phyloP scores from a whole-genome alignment of 2,329 filamentous ascomycete species.

The Alternaria longipes region DNA sequence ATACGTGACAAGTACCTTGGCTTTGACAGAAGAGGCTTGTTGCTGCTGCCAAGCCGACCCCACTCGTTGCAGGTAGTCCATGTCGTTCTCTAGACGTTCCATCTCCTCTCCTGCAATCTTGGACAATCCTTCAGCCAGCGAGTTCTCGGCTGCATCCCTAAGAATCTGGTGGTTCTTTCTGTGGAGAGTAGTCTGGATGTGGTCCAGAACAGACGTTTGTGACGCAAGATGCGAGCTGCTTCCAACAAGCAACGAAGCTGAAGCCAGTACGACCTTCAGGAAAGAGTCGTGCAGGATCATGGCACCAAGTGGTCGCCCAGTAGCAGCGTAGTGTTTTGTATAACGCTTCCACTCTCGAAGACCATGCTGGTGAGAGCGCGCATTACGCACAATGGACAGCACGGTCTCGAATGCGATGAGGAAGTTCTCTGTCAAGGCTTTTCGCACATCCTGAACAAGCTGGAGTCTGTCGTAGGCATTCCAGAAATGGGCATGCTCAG shows the following conservation, averaged over 20 bases:
- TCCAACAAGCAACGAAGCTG: slow-evolving; percentile 76
- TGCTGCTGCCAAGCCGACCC: slow-evolving; percentile 87
- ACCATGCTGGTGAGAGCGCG: slow-evolving; percentile 69
- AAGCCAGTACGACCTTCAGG: slow-evolving; percentile 82
- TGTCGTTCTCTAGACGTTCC: slow-evolving; percentile 83
- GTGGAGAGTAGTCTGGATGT: slow-evolving; percentile 58
- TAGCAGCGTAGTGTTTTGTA: slow-evolving; percentile 80
- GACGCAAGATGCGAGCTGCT: slow-evolving; percentile 66
- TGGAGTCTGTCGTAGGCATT: slow-evolving; percentile 74
- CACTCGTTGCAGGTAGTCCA: slow-evolving; percentile 83
- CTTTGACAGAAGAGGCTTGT: slow-evolving; percentile 86
- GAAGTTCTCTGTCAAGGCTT: slow-evolving; percentile 83
- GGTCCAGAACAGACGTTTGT: slow-evolving; percentile 74
- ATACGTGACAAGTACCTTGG: slow-evolving; percentile 81
- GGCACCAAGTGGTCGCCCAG: slow-evolving; percentile 83
- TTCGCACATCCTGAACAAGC: slow-evolving; percentile 75
- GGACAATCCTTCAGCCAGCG: slow-evolving; percentile 66
- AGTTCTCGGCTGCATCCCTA: slow-evolving; percentile 38
- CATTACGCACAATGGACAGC: slow-evolving; percentile 88
- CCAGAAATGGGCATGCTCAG: slow-evolving; percentile 84
- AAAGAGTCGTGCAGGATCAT: slow-evolving; percentile 92
- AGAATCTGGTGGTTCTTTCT: slow-evolving; percentile 27
- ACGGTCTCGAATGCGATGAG: slow-evolving; percentile 87
- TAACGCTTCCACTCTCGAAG: slow-evolving; percentile 89
- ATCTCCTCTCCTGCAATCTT: slow-evolving; percentile 83